phyloP scores from a whole-genome alignment of 1,284 basidiomycete species.

The Microbotryomycetes sp. region DNA sequence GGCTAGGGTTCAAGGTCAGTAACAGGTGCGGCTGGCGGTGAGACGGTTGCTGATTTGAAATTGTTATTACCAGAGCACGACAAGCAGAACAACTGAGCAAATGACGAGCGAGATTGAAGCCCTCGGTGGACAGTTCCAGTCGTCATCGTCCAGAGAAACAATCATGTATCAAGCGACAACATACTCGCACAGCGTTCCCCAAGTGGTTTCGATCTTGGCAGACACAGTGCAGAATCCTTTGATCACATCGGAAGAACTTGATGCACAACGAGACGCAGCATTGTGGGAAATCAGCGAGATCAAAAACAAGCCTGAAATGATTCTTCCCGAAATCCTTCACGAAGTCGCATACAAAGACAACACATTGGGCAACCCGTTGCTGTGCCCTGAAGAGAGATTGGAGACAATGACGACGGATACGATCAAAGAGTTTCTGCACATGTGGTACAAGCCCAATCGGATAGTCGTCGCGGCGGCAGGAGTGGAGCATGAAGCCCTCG shows the following conservation, averaged over 20 bases:
- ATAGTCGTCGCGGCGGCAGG: constrained; percentile 94
- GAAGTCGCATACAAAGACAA: constrained; percentile 70
- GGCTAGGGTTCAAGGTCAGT: constrained; percentile 91
- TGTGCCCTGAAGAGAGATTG: constrained; percentile 82
- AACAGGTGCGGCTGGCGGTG: no score
- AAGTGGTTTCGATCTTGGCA: constrained; percentile 79
- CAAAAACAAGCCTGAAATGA: constrained; percentile 82
- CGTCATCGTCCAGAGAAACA: constrained; percentile 83
- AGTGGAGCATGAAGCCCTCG: constrained; percentile 79
- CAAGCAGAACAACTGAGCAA: constrained; percentile 52
- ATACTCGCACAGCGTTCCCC: constrained; percentile 73
- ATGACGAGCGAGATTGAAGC: constrained; percentile 78
- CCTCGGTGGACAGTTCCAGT: constrained; percentile 87
- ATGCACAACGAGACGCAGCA: constrained; percentile 76
- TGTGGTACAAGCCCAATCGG: constrained; percentile 86
- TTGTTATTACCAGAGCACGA: constrained; percentile 44
- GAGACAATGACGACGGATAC: constrained; percentile 59
- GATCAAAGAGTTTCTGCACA: constrained; percentile 62
- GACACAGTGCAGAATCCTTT: constrained; percentile 81
- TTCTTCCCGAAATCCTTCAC: constrained; percentile 88
- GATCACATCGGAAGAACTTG: constrained; percentile 72
- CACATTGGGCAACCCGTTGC: constrained; percentile 79
- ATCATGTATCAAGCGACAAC: constrained; percentile 99
- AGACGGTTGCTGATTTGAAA: not conserved
- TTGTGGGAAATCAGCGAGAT: constrained; percentile 91